phyloP scores from a whole-genome alignment of 2,329 filamentous ascomycete species.

The Ceratocystiopsis minuta region DNA sequence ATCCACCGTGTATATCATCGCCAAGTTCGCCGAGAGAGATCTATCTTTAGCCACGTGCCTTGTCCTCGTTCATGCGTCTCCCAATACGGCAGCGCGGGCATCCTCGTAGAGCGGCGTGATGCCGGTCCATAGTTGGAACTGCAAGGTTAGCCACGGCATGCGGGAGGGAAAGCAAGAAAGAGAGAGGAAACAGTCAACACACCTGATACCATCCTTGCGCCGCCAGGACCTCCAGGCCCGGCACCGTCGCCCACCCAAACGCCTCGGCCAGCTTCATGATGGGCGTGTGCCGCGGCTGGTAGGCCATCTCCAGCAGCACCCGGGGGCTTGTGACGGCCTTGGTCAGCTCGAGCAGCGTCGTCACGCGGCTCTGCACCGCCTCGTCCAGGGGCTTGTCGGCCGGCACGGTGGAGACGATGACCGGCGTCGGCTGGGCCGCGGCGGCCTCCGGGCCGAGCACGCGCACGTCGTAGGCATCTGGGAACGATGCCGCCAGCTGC shows the following conservation, averaged over 20 bases:
- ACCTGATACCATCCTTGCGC: conserved; percentile 83
- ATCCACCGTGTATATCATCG: too few relatives aligned
- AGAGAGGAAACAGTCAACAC: conserved; percentile 17
- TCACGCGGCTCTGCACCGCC: conserved; percentile 46
- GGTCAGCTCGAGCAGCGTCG: conserved; percentile 27
- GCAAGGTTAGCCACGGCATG: neutral
- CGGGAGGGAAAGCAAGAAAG: neutral
- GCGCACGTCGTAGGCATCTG: conserved; percentile 49
- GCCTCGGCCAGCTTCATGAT: conserved; percentile 70
- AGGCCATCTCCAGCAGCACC: conserved; percentile 86
- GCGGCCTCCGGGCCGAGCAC: conserved; percentile 36
- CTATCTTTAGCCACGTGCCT: too few relatives aligned
- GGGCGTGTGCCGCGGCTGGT: conserved; percentile 69
- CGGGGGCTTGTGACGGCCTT: conserved; percentile 20
- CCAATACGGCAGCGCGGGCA: conserved; percentile 43
- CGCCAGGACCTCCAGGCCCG: conserved; percentile 74
- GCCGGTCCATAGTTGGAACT: conserved; percentile 74
- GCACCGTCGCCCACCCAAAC: conserved; percentile 65
- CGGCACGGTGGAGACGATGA: conserved; percentile 81
- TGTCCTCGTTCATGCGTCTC: conserved; percentile 3
- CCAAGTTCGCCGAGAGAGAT: too few relatives aligned
- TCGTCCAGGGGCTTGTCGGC: conserved; percentile 70
- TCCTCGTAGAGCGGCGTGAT: conserved; percentile 56
- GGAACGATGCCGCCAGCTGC: conserved; percentile 54
- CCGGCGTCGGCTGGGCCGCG: conserved; percentile 39